These are phyloP conservation scores for Yarrowia yakushimensis DNA, from an alignment of 805 yeast species.

Conservation along the genomic window DNA sequence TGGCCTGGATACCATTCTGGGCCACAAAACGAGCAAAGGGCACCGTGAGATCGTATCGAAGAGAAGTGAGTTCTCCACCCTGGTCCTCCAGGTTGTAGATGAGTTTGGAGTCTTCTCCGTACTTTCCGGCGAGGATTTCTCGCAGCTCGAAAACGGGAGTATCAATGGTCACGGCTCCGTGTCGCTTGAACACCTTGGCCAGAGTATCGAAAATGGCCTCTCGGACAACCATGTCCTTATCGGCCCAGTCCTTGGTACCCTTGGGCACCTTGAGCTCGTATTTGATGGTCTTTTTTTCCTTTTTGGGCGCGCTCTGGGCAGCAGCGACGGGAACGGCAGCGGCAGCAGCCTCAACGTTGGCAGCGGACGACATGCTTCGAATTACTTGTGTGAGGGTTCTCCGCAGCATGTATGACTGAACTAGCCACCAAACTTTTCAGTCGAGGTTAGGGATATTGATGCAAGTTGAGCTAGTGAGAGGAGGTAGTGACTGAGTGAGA, in stretches of 20 bases:
- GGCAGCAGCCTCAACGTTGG: constrained; percentile 9
- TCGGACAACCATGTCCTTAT: constrained; percentile 93
- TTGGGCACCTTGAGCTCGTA: constrained; percentile 91
- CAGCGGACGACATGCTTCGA: constrained; percentile 19
- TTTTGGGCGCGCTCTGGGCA: constrained; percentile 14
- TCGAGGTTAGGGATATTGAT: constrained; percentile 24
- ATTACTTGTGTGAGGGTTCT: constrained; percentile 9
- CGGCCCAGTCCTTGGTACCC: constrained; percentile 98
- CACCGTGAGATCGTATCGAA: constrained; percentile 95
- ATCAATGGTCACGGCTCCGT: constrained; percentile 97
- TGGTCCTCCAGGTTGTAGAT: constrained; percentile 96
- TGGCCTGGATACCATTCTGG: constrained; percentile 82
- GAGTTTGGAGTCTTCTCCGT: constrained; percentile 97
- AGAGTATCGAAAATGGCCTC: constrained; percentile 77
- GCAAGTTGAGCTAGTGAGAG: too few species aligned
- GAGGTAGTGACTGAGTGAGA: too few species aligned
- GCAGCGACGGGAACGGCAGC: neutral
- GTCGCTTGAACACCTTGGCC: constrained; percentile 77
- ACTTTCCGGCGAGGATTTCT: constrained; percentile 93
- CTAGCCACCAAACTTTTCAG: constrained; percentile 17
- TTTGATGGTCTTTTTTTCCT: constrained; percentile 36
- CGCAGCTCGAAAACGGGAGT: constrained; percentile 97
- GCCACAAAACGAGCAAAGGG: constrained; percentile 98
- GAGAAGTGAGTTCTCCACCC: constrained; percentile 95
- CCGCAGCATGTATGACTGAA: constrained; percentile 17